phyloP scores from a whole-genome alignment of 306 rosid species.

The Abrus precatorius region DNA sequence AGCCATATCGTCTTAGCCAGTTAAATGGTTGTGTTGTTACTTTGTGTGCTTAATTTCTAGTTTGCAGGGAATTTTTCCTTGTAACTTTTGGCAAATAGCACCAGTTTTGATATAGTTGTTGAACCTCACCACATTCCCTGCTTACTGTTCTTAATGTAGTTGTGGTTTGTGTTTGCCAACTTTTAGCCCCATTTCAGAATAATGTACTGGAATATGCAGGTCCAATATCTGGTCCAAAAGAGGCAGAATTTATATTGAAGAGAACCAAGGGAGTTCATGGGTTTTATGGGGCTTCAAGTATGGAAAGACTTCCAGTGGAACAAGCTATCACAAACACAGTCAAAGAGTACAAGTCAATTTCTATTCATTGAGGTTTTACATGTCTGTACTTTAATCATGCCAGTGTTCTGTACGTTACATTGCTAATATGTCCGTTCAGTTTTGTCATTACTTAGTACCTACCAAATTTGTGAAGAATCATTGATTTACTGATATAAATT shows the following conservation, averaged over 20 bases:
- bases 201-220: slow-evolving; percentile 62
- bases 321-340: slow-evolving; percentile 85
- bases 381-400: slow-evolving; percentile 41
- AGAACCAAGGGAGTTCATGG: slow-evolving; percentile 90
- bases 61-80: not conserved
- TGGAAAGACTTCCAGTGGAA: slow-evolving; percentile 96
- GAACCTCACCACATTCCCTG: slow-evolving; percentile 14
- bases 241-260: slow-evolving; percentile 85
- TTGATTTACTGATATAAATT: slow-evolving; percentile 23
- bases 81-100: not conserved
- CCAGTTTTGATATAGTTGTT: not conserved
- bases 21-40: slow-evolving; percentile 22
- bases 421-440: slow-evolving; percentile 14
- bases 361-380: slow-evolving; percentile 56
- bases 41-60: slow-evolving; percentile 30
- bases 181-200: slow-evolving; percentile 30
- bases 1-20: slow-evolving; percentile 4
- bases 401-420: slow-evolving; percentile 34
- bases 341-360: slow-evolving; percentile 81
- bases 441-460: slow-evolving; percentile 11
- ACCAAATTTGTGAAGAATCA: slow-evolving; percentile 29
- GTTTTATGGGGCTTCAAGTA: slow-evolving; percentile 94
- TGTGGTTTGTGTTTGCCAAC: slow-evolving; percentile 22
- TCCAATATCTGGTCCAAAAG: slow-evolving; percentile 89
- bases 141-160: slow-evolving; percentile 12